Percentiles rank a stretch among this genome's conserved stretches.
phyloP scores from a whole-genome alignment of 257 asterid species.

The Phtheirospermum japonicum region DNA sequence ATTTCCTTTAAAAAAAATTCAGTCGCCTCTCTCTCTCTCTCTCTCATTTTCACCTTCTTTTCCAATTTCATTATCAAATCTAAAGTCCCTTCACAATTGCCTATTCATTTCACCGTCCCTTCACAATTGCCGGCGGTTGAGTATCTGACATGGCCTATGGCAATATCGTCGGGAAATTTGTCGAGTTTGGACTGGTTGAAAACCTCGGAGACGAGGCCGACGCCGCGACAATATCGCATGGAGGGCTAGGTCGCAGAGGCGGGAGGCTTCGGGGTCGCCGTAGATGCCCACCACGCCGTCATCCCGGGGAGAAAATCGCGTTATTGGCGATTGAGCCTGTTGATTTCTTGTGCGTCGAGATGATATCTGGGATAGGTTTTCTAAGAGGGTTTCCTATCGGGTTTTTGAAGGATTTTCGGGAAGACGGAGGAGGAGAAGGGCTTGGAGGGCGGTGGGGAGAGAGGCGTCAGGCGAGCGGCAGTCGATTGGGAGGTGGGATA shows the following conservation, averaged over 20 bases:
- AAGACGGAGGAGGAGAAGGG: too few species aligned
- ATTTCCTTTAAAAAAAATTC: too few species aligned
- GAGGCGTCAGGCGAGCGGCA: slow-evolving; percentile 28
- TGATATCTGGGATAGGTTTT: slow-evolving; percentile 50
- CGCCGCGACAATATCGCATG: slow-evolving; percentile 87
- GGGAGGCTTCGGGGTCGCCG: slow-evolving; percentile 89
- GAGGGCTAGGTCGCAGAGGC: slow-evolving; percentile 73
- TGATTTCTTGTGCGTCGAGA: too few species aligned
- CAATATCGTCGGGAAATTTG: slow-evolving; percentile 66
- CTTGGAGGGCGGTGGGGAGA: too few species aligned
- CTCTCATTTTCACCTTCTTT: too few species aligned
- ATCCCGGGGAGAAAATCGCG: slow-evolving; percentile 11
- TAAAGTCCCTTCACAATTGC: too few species aligned
- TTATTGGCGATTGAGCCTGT: background rate
- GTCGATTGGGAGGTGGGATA: slow-evolving; percentile 32
- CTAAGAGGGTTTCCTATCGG: slow-evolving; percentile 38
- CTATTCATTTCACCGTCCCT: too few species aligned
- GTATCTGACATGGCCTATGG: slow-evolving; percentile 92
- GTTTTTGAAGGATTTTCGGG: slow-evolving; percentile 33
- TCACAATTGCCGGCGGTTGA: slow-evolving; percentile 96
- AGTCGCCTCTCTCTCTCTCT: too few species aligned
- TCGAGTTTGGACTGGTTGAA: slow-evolving; percentile 67
- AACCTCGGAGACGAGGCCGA: slow-evolving; percentile 85
- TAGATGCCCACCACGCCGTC: slow-evolving; percentile 86
- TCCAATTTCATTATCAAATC: too few species aligned